phyloP scores from a whole-genome alignment of 2,329 filamentous ascomycete genomes.

The Calonectria pteridis region DNA sequence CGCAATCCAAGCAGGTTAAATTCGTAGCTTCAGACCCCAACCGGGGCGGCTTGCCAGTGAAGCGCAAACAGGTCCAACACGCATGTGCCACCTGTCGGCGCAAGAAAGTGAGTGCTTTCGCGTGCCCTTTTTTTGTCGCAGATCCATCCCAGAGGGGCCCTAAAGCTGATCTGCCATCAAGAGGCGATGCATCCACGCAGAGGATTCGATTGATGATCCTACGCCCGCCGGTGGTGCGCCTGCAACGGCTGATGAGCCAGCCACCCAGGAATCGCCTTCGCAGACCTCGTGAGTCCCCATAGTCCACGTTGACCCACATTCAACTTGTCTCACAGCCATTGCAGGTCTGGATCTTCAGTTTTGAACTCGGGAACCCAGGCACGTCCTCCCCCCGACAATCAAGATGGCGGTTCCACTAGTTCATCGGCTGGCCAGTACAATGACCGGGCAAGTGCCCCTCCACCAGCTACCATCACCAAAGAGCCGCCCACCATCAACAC shows the following conservation, averaged over 20 bases:
- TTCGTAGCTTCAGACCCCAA: slow-evolving; percentile 68
- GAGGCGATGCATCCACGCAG: slow-evolving; percentile 60
- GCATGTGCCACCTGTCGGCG: slow-evolving; percentile 68
- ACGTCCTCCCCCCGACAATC: slow-evolving; percentile 22
- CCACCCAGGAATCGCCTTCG: slow-evolving; percentile 43
- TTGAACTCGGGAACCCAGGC: slow-evolving; percentile 18
- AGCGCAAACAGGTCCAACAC: slow-evolving; percentile 70
- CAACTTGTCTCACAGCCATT: slow-evolving; percentile 9
- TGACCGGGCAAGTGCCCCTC: slow-evolving; percentile 16
- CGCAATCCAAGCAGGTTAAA: slow-evolving; percentile 56
- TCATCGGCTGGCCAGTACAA: slow-evolving; percentile 28
- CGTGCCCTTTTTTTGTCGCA: neutral
- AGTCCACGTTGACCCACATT: neutral
- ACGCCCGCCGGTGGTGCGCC: slow-evolving; percentile 16
- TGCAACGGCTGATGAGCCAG: slow-evolving; percentile 38
- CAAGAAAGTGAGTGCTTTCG: slow-evolving; percentile 58
- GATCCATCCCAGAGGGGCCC: neutral
- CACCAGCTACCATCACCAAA: slow-evolving; percentile 17
- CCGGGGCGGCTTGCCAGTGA: slow-evolving; percentile 65
- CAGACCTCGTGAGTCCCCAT: slow-evolving; percentile 47
- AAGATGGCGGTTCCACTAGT: slow-evolving; percentile 22
- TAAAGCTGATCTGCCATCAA: slow-evolving; percentile 30
- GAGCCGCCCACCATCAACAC: slow-evolving; percentile 36
- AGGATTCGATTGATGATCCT: slow-evolving; percentile 48
- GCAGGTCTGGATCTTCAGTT: slow-evolving; percentile 29